These are phyloP conservation scores for Ampelomyces quisqualis DNA, from an alignment of 2,329 filamentous ascomycete genomes.

Conservation along the genomic window DNA sequence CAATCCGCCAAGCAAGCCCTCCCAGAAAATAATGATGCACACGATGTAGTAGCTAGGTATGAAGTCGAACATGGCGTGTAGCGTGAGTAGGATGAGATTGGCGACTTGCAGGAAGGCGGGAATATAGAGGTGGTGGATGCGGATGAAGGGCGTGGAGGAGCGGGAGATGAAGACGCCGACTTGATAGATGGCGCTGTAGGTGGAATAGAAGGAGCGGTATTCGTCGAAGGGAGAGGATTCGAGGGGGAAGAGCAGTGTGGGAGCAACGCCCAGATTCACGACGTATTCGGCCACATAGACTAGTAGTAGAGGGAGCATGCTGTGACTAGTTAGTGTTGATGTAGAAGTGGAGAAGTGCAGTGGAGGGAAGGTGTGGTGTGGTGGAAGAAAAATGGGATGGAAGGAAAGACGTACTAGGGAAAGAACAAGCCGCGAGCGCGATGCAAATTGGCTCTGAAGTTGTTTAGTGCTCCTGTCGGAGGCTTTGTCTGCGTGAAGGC, in stretches of 20 bases:
- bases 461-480: conserved; percentile 19
- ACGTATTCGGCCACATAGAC: conserved; percentile 97
- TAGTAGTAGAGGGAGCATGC: conserved; percentile 85
- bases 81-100: conserved; percentile 71
- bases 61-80: conserved; percentile 78
- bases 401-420: conserved; percentile 56
- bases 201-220: conserved; percentile 87
- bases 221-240: conserved; percentile 72
- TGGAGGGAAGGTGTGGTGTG: neutral
- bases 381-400: no score
- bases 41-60: conserved; percentile 85
- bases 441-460: conserved; percentile 57
- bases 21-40: conserved; percentile 87
- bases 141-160: conserved; percentile 83
- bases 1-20: conserved; percentile 83
- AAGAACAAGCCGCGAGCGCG: conserved; percentile 71
- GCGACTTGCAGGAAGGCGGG: conserved; percentile 78
- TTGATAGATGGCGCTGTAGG: conserved; percentile 94
- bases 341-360: no score
- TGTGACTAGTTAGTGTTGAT: conserved; percentile 29
- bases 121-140: conserved; percentile 76
- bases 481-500: conserved; percentile 15
- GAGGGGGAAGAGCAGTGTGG: conserved; percentile 85
- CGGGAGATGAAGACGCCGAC: conserved; percentile 92
- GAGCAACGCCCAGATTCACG: conserved; percentile 92